Percentiles rank a stretch among this genome's conserved stretches.
Conservation (phyloP, 2,329 filamentous ascomycete genomes). For the Fusarium pseudocircinatum region DNA sequence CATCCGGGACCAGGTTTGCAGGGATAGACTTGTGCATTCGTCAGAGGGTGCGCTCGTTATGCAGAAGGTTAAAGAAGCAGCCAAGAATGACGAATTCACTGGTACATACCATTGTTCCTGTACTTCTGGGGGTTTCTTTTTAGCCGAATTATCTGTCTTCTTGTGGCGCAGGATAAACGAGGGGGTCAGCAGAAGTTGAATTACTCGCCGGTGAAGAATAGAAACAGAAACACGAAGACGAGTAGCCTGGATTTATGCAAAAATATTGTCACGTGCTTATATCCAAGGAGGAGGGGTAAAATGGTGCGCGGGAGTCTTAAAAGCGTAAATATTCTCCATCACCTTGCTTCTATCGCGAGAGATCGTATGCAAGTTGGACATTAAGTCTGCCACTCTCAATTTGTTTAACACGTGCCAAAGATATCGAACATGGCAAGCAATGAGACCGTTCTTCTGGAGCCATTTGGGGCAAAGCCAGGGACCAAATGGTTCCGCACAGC, state of each 20-base stretch:
- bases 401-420: neutral
- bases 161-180: no score
- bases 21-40: neutral
- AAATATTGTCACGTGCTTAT: neutral
- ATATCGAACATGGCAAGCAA: fast-evolving
- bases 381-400: no score
- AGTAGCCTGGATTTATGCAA: neutral
- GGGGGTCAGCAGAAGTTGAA: no score
- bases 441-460: neutral
- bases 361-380: no score
- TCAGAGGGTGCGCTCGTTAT: neutral
- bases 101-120: neutral
- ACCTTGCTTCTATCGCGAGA: no score
- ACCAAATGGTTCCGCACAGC: neutral
- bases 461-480: neutral
- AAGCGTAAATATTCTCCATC: neutral
- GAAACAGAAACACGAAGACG: no score
- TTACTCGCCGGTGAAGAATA: no score
- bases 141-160: no score
- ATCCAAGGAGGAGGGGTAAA: neutral
- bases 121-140: no score
- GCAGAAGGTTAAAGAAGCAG: no score
- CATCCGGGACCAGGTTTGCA: neutral
- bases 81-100: neutral
- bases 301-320: neutral